Evolutionary conservation across 2,329 filamentous ascomycete species (phyloP).

Genomic region (Arthrobotrys entomopaga): DNA sequence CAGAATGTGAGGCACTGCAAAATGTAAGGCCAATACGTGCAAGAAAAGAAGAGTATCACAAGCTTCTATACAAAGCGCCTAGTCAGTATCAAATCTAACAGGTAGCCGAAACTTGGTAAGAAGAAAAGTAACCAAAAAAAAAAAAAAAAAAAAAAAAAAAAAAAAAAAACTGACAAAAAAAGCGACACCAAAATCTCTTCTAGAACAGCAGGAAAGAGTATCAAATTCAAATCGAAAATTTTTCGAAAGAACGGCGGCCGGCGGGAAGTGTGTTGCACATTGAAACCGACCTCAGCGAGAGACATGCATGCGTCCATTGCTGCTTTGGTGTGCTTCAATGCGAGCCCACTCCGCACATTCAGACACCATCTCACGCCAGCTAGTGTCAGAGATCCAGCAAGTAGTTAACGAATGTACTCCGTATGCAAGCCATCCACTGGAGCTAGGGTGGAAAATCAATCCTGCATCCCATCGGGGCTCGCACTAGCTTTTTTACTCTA

Average conservation of each 20-base stretch:
- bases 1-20: constrained; percentile 39
- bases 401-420: constrained; percentile 29
- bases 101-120: constrained; percentile 36
- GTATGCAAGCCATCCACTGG: constrained; percentile 37
- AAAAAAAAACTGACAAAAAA: too few relatives aligned
- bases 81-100: constrained; percentile 38
- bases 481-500: constrained; percentile 5
- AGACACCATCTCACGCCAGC: constrained; percentile 1
- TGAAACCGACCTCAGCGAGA: constrained; percentile 52
- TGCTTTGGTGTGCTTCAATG: constrained; percentile 22
- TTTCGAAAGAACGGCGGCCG: constrained; percentile 10
- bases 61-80: constrained; percentile 17
- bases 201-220: constrained; percentile 1
- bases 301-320: constrained; percentile 10
- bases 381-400: constrained; percentile 23
- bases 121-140: background rate
- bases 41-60: constrained; percentile 41
- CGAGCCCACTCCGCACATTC: constrained; percentile 1
- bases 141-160: too few relatives aligned
- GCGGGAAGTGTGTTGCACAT: constrained; percentile 50
- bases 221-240: constrained; percentile 1
- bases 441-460: background rate
- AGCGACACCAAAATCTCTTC: background rate
- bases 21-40: constrained; percentile 16
- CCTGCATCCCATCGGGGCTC: background rate